Base-by-base conservation (phyloP, 306 rosid genomes). In the Leucaena leucocephala region DNA sequence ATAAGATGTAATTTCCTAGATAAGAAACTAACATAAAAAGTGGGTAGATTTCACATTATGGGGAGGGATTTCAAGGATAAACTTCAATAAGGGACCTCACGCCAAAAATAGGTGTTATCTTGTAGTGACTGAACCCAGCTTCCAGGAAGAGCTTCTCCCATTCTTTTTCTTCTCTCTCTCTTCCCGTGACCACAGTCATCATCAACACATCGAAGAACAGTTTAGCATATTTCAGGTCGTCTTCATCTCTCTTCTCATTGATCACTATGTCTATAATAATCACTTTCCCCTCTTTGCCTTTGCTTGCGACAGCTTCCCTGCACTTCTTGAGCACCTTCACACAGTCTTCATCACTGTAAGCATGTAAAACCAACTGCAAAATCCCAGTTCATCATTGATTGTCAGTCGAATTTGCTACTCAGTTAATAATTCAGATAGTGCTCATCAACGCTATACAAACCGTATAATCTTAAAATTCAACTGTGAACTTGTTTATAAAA, bases 31-130 rank as follows among this genome's bases (percentile, higher is more conserved):
- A 52, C 22, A 17, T 6, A 52, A 8, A 21, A 21, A 34, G 38
- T 43, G n/a, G 58, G 34, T 39, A 38, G n/a, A 7, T 14, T 13
- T 74, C 34, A 42, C 3, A 48, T 57, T 27, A 49, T 19, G 13
- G 46, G 9, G 65, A 7, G 4, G n/a, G 35, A 77, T 33, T 43
- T 77, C 71, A 90, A 63, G 91, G 91, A 76, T 62, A 88, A 67
- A 90, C 89, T 76, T 88, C 95, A 73, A 88, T 80, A 2, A 90
- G 83, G 6, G 91, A 90, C 74, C 87, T 87, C 16, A 80, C 21
- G 21, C 90, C 88, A 57, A 87, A 65, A 3, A 77, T 65, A 3
- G 85, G 82, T 3, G 81, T 82, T 16, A 88, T 76, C 76, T 85
- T 84, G 82, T 83, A 83, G 78, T 38, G 65, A 71, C 81, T 78